Base-by-base conservation (phyloP, 2,329 filamentous ascomycete genomes). In the Trichoderma semiorbis region DNA sequence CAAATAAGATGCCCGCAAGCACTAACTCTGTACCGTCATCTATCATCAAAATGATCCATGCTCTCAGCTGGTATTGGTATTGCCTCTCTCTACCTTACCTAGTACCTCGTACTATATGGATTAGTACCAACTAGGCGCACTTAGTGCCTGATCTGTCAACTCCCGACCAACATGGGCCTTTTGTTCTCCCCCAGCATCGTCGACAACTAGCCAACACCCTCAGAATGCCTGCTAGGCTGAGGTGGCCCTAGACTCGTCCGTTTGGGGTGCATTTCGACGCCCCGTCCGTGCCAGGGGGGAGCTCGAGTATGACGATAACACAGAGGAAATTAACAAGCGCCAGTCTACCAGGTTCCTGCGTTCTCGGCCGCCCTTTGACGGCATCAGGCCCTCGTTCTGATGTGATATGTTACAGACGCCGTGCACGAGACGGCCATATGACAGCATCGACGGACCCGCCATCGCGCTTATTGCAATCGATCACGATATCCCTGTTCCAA, bases 261-360 rank as follows among this genome's bases (percentile, higher is more conserved):
- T 16, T 67, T 58, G 66, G 66, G 66, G 66, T 69, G 66, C 66
- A 43, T 60, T 60, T 53, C 18, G 66, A 69, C 66, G 47, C 55
- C 66, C 55, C 34, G 55, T 61, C 53, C 55, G 16, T 60, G 55
- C 26, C 66, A 50, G 36, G 62, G 36, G 62, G 62, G 18, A 43
- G 34, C 50, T 36, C 18, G 36, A 61, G 36, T 47, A 60, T 26
- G 55, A 43, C 66, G 66, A 69, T 61, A 69, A 61, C 66, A 61
- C 53, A 60, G 63, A 69, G 53, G 66, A 60, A 69, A 69, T 61
- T 69, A 69, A 26, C 39, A 53, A 53, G 39, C 62, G 62, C 62
- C 62, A 21, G 26, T 34, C 39, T 30, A 28, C 50, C 53, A 58
- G 65, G 65, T 24, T 47, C 34, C 28, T 50, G 66, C 66, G 36